A percentile compares a stretch with the other conserved stretches of the same genome.
These are phyloP conservation scores for Penicillium sp. DNA, from an alignment of 2,329 filamentous ascomycete genomes.

Conservation along the genomic window DNA sequence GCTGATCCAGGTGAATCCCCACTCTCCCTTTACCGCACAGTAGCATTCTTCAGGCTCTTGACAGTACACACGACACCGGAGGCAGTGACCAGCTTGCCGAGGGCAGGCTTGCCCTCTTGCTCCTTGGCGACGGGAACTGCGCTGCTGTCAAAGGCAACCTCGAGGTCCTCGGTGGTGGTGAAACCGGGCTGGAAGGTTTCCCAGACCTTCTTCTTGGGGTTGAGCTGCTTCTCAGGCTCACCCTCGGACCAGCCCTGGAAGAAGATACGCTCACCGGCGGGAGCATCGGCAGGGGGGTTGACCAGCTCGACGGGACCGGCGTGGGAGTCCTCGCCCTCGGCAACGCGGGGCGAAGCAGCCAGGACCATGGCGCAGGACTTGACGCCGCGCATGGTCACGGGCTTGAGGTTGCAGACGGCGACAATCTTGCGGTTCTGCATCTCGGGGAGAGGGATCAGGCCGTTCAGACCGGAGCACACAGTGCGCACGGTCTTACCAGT, in stretches of 20 bases:
- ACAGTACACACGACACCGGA: constrained; percentile 81
- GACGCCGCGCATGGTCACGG: constrained; percentile 96
- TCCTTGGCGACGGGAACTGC: constrained; percentile 75
- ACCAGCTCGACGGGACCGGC: constrained; percentile 92
- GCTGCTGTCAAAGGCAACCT: constrained; percentile 83
- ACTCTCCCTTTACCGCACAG: constrained; percentile 67
- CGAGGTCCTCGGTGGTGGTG: constrained; percentile 77
- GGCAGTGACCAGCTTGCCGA: constrained; percentile 71
- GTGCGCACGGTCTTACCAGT: constrained; percentile 91
- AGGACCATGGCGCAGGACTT: constrained; percentile 87
- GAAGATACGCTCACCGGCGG: constrained; percentile 83
- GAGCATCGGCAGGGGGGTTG: constrained; percentile 72
- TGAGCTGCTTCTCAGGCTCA: constrained; percentile 88
- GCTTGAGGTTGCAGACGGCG: constrained; percentile 96
- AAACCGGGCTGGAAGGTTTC: constrained; percentile 96
- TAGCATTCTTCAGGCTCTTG: constrained; percentile 74
- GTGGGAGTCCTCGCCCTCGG: constrained; percentile 83
- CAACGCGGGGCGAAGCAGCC: constrained; percentile 81
- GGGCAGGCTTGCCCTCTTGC: constrained; percentile 57
- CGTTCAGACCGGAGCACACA: constrained; percentile 95
- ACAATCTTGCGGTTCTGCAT: constrained; percentile 97
- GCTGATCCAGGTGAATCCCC: neutral
- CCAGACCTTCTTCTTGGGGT: constrained; percentile 99
- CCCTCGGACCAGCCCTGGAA: constrained; percentile 89
- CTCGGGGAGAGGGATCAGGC: constrained; percentile 85